Evolutionary conservation across 352 stramenopile genomes (phyloP).

Genomic region (Thalassiosira hispida): DNA sequence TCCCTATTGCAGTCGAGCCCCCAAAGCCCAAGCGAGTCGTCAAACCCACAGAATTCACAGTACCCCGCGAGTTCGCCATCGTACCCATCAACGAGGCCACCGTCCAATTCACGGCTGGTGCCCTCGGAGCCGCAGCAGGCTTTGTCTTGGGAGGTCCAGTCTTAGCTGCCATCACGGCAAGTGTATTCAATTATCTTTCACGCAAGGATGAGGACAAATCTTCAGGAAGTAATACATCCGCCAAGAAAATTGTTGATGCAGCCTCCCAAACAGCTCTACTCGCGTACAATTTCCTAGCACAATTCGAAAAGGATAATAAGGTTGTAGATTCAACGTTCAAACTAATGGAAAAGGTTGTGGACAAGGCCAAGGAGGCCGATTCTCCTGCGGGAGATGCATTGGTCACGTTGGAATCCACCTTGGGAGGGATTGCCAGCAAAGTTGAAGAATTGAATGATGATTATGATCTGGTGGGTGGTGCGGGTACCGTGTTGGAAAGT

Average conservation of each 20-base stretch:
- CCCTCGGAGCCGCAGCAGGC: slow-evolving; percentile 27
- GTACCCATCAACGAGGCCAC: slow-evolving; percentile 49
- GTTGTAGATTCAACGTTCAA: slow-evolving; percentile 27
- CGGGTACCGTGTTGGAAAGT: slow-evolving; percentile 38
- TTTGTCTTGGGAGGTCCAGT: slow-evolving; percentile 40
- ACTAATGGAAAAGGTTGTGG: slow-evolving; percentile 12
- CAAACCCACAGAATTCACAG: slow-evolving; percentile 26
- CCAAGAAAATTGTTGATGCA: slow-evolving; percentile 43
- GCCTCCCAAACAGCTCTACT: slow-evolving; percentile 29
- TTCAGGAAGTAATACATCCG: background rate
- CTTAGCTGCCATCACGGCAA: slow-evolving; percentile 17
- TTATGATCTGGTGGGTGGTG: slow-evolving; percentile 40
- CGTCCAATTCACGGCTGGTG: slow-evolving; percentile 51
- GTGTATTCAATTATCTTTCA: slow-evolving; percentile 45
- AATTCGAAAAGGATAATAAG: slow-evolving; percentile 47
- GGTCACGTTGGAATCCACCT: slow-evolving; percentile 12
- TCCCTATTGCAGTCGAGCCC: background rate
- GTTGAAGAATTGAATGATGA: slow-evolving; percentile 48
- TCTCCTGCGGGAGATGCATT: slow-evolving; percentile 7
- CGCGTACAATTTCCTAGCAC: slow-evolving; percentile 39
- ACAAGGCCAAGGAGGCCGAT: slow-evolving; percentile 32
- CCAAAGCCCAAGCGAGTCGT: background rate
- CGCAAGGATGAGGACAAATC: slow-evolving; percentile 34
- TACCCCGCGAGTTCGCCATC: slow-evolving; percentile 46
- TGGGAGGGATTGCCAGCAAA: slow-evolving; percentile 26